These are phyloP conservation scores for Nicotiana knightiana DNA, from an alignment of 257 asterid species.

Conservation along the genomic window DNA sequence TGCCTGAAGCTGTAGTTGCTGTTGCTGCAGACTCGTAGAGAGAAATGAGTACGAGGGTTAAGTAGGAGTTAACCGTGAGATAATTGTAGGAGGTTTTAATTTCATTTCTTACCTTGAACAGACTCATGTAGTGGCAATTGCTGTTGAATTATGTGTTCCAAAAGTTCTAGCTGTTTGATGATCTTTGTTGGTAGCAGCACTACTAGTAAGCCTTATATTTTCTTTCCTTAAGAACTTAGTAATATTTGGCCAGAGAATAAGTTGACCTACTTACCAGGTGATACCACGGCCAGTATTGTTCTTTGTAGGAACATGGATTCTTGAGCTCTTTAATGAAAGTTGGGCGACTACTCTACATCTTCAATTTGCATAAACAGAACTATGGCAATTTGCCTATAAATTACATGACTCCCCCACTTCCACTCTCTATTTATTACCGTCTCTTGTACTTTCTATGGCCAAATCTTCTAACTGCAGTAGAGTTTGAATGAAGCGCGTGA, in stretches of 20 bases:
- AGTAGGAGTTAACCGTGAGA: not conserved
- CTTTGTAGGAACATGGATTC: not conserved
- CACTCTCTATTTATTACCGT: not conserved
- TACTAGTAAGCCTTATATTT: not conserved
- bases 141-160: not conserved
- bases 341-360: not conserved
- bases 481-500: no score
- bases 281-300: not conserved
- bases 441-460: not conserved
- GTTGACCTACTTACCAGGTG: not conserved
- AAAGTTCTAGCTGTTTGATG: not conserved
- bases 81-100: not conserved
- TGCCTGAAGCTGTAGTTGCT: constrained; percentile 37
- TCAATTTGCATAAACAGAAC: not conserved
- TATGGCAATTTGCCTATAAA: not conserved
- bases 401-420: not conserved
- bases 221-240: not conserved
- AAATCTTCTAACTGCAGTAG: no score
- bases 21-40: constrained; percentile 25
- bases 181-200: not conserved
- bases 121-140: not conserved
- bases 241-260: not conserved
- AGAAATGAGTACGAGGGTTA: not conserved
- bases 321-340: not conserved
- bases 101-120: not conserved